phyloP scores from a whole-genome alignment of 768 basidiomycete species.

The Panaeolus papilionaceus region DNA sequence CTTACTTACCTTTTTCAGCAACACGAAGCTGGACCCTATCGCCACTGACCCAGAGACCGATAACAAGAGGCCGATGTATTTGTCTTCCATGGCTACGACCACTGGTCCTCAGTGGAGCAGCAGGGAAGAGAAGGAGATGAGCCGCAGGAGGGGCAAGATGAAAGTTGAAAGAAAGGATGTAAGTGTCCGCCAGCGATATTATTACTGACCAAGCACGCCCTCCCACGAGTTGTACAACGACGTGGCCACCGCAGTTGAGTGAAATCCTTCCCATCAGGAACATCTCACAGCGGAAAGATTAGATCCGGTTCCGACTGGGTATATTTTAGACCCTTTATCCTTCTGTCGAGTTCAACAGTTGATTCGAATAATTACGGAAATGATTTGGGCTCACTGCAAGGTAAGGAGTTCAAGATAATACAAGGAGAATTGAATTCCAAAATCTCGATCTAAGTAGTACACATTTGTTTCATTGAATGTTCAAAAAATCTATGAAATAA shows the following conservation, averaged over 20 bases:
- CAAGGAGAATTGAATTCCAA: neutral
- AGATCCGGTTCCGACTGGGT: no score
- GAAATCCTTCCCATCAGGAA: neutral
- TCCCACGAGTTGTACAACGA: neutral
- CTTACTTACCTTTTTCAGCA: conserved; percentile 89
- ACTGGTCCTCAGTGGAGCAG: neutral
- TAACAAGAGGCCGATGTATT: conserved; percentile 91
- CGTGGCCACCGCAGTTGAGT: neutral
- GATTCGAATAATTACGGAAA: no score
- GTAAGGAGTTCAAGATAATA: no score
- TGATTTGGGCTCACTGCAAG: no score
- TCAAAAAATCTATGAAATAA: neutral
- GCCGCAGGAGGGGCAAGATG: neutral
- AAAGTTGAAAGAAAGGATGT: neutral
- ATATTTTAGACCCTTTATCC: no score
- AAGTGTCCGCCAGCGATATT: neutral
- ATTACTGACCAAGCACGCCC: neutral
- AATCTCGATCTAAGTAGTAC: no score
- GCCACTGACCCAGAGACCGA: conserved; percentile 86
- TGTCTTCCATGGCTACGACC: conserved; percentile 64
- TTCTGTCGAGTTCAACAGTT: no score
- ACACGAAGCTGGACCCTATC: conserved; percentile 96
- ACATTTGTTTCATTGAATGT: neutral
- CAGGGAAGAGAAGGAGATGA: neutral
- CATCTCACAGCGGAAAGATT: neutral